Conservation (phyloP, 2,329 filamentous ascomycete genomes). For the Myriosclerotinia scirpicola region DNA sequence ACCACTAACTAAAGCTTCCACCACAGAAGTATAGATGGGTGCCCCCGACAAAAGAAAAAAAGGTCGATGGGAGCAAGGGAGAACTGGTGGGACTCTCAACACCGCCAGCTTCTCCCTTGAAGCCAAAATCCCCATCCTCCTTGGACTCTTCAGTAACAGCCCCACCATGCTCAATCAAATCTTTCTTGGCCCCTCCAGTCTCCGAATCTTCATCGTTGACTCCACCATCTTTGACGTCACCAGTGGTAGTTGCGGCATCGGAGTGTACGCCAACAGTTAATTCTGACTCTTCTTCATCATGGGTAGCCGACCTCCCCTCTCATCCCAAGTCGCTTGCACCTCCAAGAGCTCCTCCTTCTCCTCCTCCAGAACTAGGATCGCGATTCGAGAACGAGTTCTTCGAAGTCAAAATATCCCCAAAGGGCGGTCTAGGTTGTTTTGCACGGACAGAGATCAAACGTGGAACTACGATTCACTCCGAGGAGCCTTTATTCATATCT, state of each 20-base stretch:
- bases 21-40: neutral
- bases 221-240: neutral
- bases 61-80: neutral
- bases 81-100: neutral
- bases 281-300: neutral
- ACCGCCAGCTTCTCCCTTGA: constrained; percentile 4
- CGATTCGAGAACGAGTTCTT: constrained; percentile 35
- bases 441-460: constrained; percentile 34
- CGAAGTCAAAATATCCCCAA: constrained; percentile 34
- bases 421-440: constrained; percentile 39
- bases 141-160: constrained; percentile 1
- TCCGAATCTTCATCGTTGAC: neutral
- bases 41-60: neutral
- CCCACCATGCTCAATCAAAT: neutral
- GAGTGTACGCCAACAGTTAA: neutral
- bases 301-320: neutral
- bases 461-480: constrained; percentile 33
- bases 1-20: neutral
- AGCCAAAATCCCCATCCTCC: neutral
- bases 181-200: neutral
- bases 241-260: neutral
- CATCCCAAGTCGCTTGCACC: neutral
- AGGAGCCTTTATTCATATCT: constrained; percentile 35
- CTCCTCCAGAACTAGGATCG: constrained; percentile 1
- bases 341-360: neutral